Evolutionary conservation across 108 stramenopile genomes (phyloP), one percentile per base, ranked within the genome.

Genomic region (Discostella pseudostelligera): DNA sequence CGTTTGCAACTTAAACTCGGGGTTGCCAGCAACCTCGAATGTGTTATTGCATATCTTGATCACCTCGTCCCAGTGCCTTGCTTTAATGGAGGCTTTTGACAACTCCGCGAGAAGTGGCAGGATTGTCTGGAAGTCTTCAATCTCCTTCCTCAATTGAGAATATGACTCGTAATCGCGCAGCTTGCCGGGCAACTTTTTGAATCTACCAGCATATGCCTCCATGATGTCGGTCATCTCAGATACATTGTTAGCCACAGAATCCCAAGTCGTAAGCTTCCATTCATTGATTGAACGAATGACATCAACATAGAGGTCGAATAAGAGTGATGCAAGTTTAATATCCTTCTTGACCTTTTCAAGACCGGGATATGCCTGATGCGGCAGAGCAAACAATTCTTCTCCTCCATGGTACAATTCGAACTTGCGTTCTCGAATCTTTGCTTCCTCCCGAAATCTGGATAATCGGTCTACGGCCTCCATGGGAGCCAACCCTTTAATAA

Each of bases 61-160:
- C 16, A 96, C 87, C 74, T 94, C 95, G 19, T 85, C 81, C 95
- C 95, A 96, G 71, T 96, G 95, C 9, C 95, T 85, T 11, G 81
- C 74, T 74, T 81, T 87, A 66, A 96, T 89, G 49, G 84, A 88
- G 37, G 86, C 85, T 67, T 93, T 94, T 26, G 91, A 84, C 24
- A 96, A 82, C 71, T 90, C 89, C 59, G 83, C 78, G 2, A 96
- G 77, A 9, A 96, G 65, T 10, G 95, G 95, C 24, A 96, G 70
- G 11, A 94, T 81, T 16, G 67, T 83, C 46, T 89, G 89, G 60
- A 91, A 94, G 63, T 94, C 95, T 43, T 93, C 87, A 56, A 96
- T 94, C 47, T 89, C 86, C 56, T 81, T 81, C 44, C 82, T 81
- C 28, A 96, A 74, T 29, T 86, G 75, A 13, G 83, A 65, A 67